A percentile compares a stretch with the other conserved stretches of the same genome.
phyloP scores from a whole-genome alignment of 805 yeast species.

The Cyberlindnera americana region DNA sequence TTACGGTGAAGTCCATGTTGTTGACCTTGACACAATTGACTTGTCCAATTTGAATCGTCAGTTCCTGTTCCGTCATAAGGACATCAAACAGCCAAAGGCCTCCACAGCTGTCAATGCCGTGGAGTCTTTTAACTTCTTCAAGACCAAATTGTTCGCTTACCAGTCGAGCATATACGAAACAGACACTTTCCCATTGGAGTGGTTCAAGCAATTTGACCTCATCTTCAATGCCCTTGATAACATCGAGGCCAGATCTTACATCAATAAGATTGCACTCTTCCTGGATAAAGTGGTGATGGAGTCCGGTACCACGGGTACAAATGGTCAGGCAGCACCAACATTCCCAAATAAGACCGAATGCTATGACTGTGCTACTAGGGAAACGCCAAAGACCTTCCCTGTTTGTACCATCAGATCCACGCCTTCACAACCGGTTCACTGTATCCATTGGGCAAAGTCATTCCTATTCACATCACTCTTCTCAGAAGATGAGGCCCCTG shows the following conservation, averaged over 20 bases:
- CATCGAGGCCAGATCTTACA: slow-evolving; percentile 86
- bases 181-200: slow-evolving; percentile 60
- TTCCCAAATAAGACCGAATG: slow-evolving; percentile 82
- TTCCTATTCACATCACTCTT: slow-evolving; percentile 81
- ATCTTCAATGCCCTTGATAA: slow-evolving; percentile 94
- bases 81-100: slow-evolving; percentile 86
- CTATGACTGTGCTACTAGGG: slow-evolving; percentile 86
- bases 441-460: slow-evolving; percentile 96
- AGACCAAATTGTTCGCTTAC: slow-evolving; percentile 66
- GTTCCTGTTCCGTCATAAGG: slow-evolving; percentile 83
- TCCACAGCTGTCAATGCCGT: slow-evolving; percentile 84
- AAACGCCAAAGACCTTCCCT: slow-evolving; percentile 86
- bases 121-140: slow-evolving; percentile 57
- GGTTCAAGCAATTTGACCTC: slow-evolving; percentile 74
- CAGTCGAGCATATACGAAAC: slow-evolving; percentile 88
- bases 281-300: slow-evolving; percentile 78
- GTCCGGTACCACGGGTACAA: slow-evolving; percentile 92
- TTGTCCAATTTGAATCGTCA: slow-evolving; percentile 90
- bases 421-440: slow-evolving; percentile 93
- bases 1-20: slow-evolving; percentile 82
- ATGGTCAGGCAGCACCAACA: slow-evolving; percentile 93
- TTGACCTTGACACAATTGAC: slow-evolving; percentile 95
- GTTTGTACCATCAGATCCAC: slow-evolving; percentile 97
- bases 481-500: slow-evolving; percentile 42
- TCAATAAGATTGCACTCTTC: slow-evolving; percentile 77